Evolutionary conservation across 2,329 filamentous ascomycete species (phyloP).

Genomic region (Trichoderma citrinoviride): DNA sequence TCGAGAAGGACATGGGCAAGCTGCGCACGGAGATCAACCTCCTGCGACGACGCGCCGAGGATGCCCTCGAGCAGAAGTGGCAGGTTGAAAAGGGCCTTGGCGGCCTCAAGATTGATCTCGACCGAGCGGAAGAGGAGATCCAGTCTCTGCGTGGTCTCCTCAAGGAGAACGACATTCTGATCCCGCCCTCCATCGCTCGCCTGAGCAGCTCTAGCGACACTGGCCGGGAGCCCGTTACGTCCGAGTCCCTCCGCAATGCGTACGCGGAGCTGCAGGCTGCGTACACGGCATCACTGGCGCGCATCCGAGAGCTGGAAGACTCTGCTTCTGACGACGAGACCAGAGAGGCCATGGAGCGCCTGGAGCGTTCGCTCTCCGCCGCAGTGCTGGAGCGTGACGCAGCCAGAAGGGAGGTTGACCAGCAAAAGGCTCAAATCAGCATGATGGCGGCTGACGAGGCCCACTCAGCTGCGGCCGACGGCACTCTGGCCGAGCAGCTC

Average conservation of each 20-base stretch:
- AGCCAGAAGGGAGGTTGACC: constrained; percentile 62
- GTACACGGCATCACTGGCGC: constrained; percentile 63
- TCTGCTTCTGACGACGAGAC: constrained; percentile 56
- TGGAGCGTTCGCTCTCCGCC: constrained; percentile 66
- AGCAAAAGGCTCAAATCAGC: constrained; percentile 61
- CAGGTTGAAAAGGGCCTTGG: constrained; percentile 87
- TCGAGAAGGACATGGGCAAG: constrained; percentile 76
- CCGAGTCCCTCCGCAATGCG: constrained; percentile 68
- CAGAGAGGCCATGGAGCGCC: constrained; percentile 58
- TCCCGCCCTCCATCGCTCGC: constrained; percentile 59
- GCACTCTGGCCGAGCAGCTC: constrained; percentile 66
- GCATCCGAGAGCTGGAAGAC: constrained; percentile 63
- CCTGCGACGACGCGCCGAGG: constrained; percentile 82
- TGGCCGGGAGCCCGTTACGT: constrained; percentile 52
- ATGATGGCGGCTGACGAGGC: constrained; percentile 56
- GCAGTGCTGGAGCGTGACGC: constrained; percentile 70
- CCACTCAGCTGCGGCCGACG: constrained; percentile 57
- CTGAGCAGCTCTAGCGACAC: constrained; percentile 36
- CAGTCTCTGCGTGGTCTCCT: constrained; percentile 75
- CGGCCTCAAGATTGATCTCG: constrained; percentile 92
- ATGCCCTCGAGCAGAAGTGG: constrained; percentile 94
- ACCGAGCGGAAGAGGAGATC: constrained; percentile 92
- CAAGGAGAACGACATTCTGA: constrained; percentile 76
- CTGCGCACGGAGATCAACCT: constrained; percentile 82
- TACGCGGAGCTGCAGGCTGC: constrained; percentile 73